These are phyloP conservation scores for Rhodotorula sp. DNA, from an alignment of 1,284 basidiomycete genomes.

Conservation along the genomic window DNA sequence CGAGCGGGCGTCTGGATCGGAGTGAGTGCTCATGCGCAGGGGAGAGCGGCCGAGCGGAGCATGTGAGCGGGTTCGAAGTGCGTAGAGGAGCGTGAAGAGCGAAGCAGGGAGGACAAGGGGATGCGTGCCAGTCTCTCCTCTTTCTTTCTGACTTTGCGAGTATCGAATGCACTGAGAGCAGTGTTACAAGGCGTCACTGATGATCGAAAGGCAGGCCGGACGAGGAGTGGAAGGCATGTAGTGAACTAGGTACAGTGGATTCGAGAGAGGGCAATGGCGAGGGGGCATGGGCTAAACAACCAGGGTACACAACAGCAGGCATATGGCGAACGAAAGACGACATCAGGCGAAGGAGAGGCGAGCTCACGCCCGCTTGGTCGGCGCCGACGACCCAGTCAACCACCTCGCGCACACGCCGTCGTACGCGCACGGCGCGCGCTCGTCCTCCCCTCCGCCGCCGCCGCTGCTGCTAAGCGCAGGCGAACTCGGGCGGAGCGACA, in stretches of 20 bases:
- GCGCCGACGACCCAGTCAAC: neutral
- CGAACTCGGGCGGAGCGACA: neutral
- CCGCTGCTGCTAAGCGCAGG: too few species aligned
- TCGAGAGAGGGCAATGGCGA: neutral
- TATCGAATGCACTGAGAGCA: too few species aligned
- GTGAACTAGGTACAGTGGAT: neutral
- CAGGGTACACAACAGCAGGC: too few species aligned
- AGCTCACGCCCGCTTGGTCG: conserved; percentile 6
- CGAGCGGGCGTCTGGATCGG: too few species aligned
- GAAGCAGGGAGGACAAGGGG: neutral
- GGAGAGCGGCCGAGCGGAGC: neutral
- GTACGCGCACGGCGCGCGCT: conserved; percentile 4
- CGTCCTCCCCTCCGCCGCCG: neutral
- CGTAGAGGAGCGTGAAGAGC: neutral
- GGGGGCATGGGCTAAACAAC: neutral
- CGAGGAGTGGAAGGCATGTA: neutral
- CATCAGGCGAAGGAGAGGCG: too few species aligned
- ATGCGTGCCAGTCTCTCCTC: too few species aligned
- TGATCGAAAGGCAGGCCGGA: neutral
- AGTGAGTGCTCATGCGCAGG: neutral
- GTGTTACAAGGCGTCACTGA: neutral
- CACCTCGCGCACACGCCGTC: neutral
- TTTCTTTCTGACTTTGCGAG: too few species aligned
- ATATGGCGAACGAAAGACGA: neutral
- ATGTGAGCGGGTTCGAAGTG: neutral